Conservation (phyloP, 768 basidiomycete genomes). For the Clitopilus hobsonii region DNA sequence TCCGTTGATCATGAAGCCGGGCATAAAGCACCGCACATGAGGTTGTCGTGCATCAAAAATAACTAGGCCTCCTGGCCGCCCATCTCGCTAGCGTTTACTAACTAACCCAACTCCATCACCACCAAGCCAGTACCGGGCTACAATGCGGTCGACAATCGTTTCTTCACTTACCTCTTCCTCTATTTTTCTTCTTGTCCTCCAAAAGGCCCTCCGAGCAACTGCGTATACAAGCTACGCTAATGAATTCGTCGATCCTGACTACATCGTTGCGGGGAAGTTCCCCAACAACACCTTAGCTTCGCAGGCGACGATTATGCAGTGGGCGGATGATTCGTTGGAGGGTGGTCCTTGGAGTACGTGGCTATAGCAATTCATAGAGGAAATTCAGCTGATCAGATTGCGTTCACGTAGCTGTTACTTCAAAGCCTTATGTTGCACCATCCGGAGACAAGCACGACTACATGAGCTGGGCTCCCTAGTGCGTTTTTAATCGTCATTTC, state of each 20-base stretch:
- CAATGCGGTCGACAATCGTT: background rate
- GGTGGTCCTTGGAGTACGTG: constrained; percentile 53
- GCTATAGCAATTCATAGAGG: background rate
- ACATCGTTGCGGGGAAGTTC: constrained; percentile 38
- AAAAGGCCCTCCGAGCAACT: background rate
- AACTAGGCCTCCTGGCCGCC: background rate
- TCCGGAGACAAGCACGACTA: constrained; percentile 57
- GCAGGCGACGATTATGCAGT: constrained; percentile 37
- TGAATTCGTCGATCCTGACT: constrained; percentile 52
- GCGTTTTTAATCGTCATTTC: constrained; percentile 15
- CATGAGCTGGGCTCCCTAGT: constrained; percentile 73
- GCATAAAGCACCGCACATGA: background rate
- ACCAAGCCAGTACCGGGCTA: background rate
- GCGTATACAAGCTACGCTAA: background rate
- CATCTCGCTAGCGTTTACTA: background rate
- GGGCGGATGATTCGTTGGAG: constrained; percentile 39
- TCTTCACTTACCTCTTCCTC: background rate
- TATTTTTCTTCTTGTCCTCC: background rate
- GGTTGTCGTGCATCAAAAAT: background rate
- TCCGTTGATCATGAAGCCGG: background rate
- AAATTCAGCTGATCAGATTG: background rate
- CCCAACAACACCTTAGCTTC: constrained; percentile 38
- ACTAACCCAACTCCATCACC: background rate
- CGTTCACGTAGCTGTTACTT: constrained; percentile 36
- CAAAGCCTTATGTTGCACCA: constrained; percentile 42